A percentile compares a stretch with the other conserved stretches of the same genome.
These are phyloP conservation scores for Aquilaria sinensis DNA, from an alignment of 345 rosid species.

Conservation along the genomic window DNA sequence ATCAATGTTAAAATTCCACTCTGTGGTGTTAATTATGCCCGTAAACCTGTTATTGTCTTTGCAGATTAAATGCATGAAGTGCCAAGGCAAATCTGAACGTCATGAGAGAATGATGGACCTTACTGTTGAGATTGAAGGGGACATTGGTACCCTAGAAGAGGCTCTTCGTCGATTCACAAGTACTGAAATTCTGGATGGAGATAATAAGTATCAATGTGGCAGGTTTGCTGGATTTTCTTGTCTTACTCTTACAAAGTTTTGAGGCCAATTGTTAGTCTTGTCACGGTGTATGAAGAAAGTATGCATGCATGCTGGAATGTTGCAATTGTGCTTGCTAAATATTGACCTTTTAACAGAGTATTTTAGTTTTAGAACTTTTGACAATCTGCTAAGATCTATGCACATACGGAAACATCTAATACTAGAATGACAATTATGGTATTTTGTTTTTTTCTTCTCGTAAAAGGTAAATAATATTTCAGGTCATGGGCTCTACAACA, in stretches of 20 bases:
- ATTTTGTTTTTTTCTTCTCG: too few species aligned
- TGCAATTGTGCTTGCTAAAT: too few species aligned
- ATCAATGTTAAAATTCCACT: background rate
- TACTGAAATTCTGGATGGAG: constrained; percentile 93
- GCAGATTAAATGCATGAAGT: constrained; percentile 88
- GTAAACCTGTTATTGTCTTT: constrained; percentile 6
- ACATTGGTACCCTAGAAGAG: constrained; percentile 78
- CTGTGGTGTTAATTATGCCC: constrained; percentile 4
- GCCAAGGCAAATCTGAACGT: constrained; percentile 75
- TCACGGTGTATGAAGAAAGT: too few species aligned
- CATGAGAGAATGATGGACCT: constrained; percentile 98
- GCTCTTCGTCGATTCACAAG: constrained; percentile 78
- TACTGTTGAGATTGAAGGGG: constrained; percentile 94
- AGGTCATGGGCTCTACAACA: too few species aligned
- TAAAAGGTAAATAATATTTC: too few species aligned
- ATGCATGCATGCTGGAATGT: too few species aligned
- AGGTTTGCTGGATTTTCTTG: constrained; percentile 44
- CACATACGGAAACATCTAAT: too few species aligned
- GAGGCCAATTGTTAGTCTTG: background rate
- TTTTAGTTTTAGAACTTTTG: too few species aligned
- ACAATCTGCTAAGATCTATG: too few species aligned
- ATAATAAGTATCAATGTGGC: constrained; percentile 85
- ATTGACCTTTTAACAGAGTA: too few species aligned
- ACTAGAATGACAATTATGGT: too few species aligned
- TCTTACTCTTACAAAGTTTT: background rate